phyloP scores from a whole-genome alignment of 208 protist species.

The Acanthamoeba culbertsoni region DNA sequence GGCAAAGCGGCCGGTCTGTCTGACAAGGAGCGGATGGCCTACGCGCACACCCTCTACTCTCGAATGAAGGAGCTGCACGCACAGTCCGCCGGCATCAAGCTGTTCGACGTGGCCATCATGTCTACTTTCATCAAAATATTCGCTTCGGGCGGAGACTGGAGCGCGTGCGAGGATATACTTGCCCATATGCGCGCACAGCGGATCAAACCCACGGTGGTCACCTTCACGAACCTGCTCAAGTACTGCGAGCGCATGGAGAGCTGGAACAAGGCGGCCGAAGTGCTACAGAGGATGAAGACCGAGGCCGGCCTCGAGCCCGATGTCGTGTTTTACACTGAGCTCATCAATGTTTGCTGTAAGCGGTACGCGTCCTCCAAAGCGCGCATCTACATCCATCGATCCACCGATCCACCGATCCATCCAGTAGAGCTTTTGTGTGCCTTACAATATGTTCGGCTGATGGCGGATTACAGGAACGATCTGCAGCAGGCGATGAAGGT shows the following conservation, averaged over 20 bases:
- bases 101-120: slow-evolving; percentile 15
- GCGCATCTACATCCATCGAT: not conserved
- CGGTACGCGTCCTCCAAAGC: not conserved
- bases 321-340: not conserved
- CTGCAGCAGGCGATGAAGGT: not conserved
- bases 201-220: not conserved
- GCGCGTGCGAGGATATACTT: not conserved
- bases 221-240: slow-evolving; percentile 33
- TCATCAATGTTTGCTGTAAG: not conserved
- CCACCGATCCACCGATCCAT: too few relatives aligned
- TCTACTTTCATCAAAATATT: not conserved
- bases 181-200: not conserved
- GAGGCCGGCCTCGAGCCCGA: not conserved
- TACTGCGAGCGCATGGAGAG: slow-evolving; percentile 3
- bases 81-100: not conserved
- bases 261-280: not conserved
- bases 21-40: not conserved
- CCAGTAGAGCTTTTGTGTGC: not conserved
- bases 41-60: not conserved
- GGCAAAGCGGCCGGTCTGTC: not conserved
- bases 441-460: not conserved
- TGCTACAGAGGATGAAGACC: not conserved
- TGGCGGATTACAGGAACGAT: not conserved
- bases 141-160: not conserved
- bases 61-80: not conserved